Base-by-base conservation (phyloP, 495 filamentous ascomycete species). In the Talaromyces thailandensis region DNA sequence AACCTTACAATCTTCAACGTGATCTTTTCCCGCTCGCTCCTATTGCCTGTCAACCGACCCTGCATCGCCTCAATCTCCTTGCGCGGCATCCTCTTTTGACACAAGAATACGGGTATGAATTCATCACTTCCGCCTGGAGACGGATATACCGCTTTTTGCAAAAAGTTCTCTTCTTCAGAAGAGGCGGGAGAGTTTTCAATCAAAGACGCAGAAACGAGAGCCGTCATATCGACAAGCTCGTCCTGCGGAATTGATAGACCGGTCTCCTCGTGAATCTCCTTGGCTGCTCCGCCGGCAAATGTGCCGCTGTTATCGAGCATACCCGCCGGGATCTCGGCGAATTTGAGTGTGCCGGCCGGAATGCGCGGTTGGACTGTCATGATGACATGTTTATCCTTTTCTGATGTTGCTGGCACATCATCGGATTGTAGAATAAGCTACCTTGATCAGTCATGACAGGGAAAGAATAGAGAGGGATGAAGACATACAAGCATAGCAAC, bases 41-140 rank as follows among this genome's bases (percentile, higher is more conserved):
- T 79, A 65, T 93, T 64, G 2, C 92, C 92, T 4, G 91, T 93
- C 71, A 92, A 73, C 62, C 84, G 89, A 3, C 91, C 92, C 60
- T 84, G 81, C 82, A 89, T 84, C 40, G 84, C 82, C 60, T 84
- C 76, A 65, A 96, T 79, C 66, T 85, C 80, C 24, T 71, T 74
- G 56, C 84, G 78, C 14, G 83, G 79, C 61, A 96, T 81, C 29
- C 83, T 70, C 66, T 88, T 85, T 75, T 92, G 83, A 71, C 87
- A 85, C 62, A 91, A 72, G 68, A 91, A 93, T 32, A 96, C 75
- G 6, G 86, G 86, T 37, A 96, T 87, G 67, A 87, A 90, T 71
- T 96, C 92, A 73, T 96, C 92, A 66, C 89, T 91, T 0, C 85
- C 92, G 0, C 92, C 92, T 2, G 90, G 79, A 43, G 85, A 90